These are phyloP conservation scores for Groenewaldozyma salmanticensis DNA, from an alignment of 805 yeast species.

Conservation along the genomic window DNA sequence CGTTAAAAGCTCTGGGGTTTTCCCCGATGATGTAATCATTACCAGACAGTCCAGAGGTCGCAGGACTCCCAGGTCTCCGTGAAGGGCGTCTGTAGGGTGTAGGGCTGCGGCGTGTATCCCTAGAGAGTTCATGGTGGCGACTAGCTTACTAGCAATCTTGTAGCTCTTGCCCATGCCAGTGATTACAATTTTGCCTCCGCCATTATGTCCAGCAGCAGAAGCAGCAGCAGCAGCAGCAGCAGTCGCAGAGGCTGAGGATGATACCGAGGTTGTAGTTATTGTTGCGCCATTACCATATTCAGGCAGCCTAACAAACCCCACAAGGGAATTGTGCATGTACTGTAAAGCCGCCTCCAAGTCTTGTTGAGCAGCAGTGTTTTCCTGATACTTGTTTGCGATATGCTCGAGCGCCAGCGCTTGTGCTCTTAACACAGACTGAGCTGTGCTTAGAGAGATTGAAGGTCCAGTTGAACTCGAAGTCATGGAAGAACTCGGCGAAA, in stretches of 20 bases:
- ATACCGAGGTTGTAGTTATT: too few relatives aligned
- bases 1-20: slow-evolving; percentile 60
- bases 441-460: slow-evolving; percentile 38
- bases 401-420: slow-evolving; percentile 30
- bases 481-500: slow-evolving; percentile 10
- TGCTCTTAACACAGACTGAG: slow-evolving; percentile 24
- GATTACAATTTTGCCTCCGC: slow-evolving; percentile 60
- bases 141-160: slow-evolving; percentile 68
- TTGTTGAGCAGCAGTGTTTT: slow-evolving; percentile 18
- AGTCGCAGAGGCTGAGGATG: too few relatives aligned
- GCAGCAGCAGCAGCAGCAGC: too few relatives aligned
- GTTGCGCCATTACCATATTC: too few relatives aligned
- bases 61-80: slow-evolving; percentile 78
- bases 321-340: slow-evolving; percentile 31
- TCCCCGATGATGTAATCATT: slow-evolving; percentile 71
- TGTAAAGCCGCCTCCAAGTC: slow-evolving; percentile 24
- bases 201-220: not conserved
- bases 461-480: slow-evolving; percentile 45
- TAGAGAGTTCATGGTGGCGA: slow-evolving; percentile 74
- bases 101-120: slow-evolving; percentile 56
- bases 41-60: slow-evolving; percentile 48
- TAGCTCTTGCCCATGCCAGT: slow-evolving; percentile 81
- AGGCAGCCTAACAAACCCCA: too few relatives aligned
- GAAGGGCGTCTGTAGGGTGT: slow-evolving; percentile 84
- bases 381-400: slow-evolving; percentile 21